Evolutionary conservation across 176 grass and related monocot species (phyloP), one percentile per base, ranked within the genome.

Genomic region (Oryza longistaminata): DNA sequence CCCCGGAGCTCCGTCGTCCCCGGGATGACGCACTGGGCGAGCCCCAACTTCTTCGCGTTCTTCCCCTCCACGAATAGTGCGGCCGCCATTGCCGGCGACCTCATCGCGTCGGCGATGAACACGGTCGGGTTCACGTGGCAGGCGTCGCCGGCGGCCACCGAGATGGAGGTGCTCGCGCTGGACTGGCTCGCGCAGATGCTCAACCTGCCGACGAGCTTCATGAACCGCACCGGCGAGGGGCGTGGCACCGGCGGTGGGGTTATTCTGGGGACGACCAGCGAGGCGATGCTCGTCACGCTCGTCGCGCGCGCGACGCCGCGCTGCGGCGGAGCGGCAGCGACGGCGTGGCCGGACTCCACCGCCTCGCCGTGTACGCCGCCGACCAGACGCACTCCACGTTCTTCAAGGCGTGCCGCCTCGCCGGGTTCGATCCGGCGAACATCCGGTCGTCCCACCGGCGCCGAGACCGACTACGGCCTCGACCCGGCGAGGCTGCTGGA

Each of bases 1-100:
- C 21, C 90, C 39, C 19, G 25, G 6, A 15, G 62, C 0, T 37
- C 80, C 0, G 83, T 92, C 3, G 76, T 92, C 1, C 88, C 91
- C 0, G 91, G 91, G 2, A 83, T 88, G 83, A 93, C 91, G 0
- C 71, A 93, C 66, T 93, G 91, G 91, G 85, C 88, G 11, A 93
- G 91, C 85, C 88, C 91, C 1, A 93, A 88, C 77, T 93, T 93
- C 88, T 93, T 93, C 15, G 91, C 88, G 2, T 93, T 90, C 45
- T 93, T 93, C 43, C 91, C 91, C 0, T 83, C 91, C 7, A 93
- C 91, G 48, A 79, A 88, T 42, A 90, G 91, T 46, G 82, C 91
- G 4, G 91, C 88, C 0, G 88, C 91, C 8, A 67, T 93, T 31
- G 81, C 88, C 3, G 91, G 91, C 0, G 91, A 93, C 7, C 82